Conservation (phyloP, 73 alveolate genomes). For the Tetrahymena thermophila region DNA sequence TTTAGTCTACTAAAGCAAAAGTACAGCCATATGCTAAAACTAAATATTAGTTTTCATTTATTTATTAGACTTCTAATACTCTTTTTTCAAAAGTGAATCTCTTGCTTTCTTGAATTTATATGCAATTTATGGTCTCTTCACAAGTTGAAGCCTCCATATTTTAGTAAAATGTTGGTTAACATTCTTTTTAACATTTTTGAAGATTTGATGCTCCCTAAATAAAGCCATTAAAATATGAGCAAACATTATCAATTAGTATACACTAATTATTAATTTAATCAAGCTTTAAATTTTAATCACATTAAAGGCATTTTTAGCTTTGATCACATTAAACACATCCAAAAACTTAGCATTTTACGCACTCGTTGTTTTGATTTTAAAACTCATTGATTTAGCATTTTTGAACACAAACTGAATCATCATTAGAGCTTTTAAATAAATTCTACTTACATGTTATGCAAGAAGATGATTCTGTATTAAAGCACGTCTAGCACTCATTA, state of each 20-base stretch:
- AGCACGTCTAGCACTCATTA: background rate
- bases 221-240: background rate
- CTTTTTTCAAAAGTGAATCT: background rate
- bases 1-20: background rate
- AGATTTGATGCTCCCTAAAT: background rate
- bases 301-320: background rate
- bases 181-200: background rate
- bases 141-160: background rate
- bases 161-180: background rate
- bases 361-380: background rate
- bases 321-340: background rate
- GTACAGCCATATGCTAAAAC: background rate
- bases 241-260: background rate
- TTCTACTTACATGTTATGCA: background rate
- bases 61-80: no score
- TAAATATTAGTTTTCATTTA: no score
- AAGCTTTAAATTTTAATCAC: background rate
- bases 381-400: background rate
- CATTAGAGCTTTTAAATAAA: background rate
- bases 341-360: background rate
- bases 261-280: background rate
- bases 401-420: background rate
- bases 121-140: background rate
- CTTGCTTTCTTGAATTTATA: background rate
- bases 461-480: background rate